phyloP scores from a whole-genome alignment of 176 grass and related monocot species.

The Rhipidocladum racemiflorum region DNA sequence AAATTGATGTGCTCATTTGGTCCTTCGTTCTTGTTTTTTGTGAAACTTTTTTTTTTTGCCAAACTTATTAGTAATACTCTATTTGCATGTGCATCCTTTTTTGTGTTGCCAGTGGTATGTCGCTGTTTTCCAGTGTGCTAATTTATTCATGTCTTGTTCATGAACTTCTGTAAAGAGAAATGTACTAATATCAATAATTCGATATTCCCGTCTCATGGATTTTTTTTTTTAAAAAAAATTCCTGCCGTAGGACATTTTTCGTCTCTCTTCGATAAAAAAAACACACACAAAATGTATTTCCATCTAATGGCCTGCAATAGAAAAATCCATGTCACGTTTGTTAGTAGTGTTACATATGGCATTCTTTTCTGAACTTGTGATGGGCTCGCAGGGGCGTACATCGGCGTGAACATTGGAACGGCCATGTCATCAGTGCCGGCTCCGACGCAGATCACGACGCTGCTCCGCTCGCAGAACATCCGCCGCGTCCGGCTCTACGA shows the following conservation, averaged over 20 bases:
- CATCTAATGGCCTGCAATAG: neutral
- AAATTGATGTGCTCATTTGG: conserved; percentile 12
- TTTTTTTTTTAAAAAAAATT: too few relatives aligned
- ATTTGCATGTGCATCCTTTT: neutral
- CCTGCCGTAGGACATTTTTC: conserved; percentile 8
- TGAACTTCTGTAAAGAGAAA: neutral
- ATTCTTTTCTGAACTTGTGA: conserved; percentile 9
- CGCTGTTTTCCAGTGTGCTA: neutral
- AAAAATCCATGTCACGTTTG: neutral
- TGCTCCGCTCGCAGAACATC: conserved; percentile 82
- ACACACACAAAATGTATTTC: neutral
- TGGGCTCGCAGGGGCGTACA: conserved; percentile 58
- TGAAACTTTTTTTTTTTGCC: neutral
- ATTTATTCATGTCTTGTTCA: neutral
- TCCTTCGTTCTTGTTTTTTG: neutral
- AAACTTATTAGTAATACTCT: neutral
- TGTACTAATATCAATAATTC: neutral
- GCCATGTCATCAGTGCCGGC: conserved; percentile 76
- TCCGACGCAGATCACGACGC: conserved; percentile 72
- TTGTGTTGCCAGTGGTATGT: neutral
- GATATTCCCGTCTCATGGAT: neutral
- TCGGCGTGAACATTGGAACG: conserved; percentile 89
- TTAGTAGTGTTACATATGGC: neutral
- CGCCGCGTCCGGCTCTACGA: conserved; percentile 77
- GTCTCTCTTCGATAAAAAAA: neutral